Conservation (phyloP, 805 yeast species). For the Lachancea mirantina region DNA sequence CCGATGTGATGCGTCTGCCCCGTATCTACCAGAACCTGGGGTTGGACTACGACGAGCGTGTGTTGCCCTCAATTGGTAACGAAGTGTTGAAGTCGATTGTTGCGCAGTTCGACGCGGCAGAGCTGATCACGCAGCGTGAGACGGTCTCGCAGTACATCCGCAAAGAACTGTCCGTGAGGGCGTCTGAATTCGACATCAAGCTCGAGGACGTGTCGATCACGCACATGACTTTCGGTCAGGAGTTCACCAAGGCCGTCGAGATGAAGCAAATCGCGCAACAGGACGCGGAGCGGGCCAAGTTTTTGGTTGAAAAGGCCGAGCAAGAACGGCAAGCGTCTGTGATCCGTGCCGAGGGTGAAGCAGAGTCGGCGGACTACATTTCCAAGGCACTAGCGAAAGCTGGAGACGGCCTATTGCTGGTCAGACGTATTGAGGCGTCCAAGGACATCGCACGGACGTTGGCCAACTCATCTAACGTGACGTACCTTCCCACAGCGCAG, state of each 20-base stretch:
- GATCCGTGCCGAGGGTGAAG: conserved; percentile 98
- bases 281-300: conserved; percentile 96
- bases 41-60: conserved; percentile 90
- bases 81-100: conserved; percentile 85
- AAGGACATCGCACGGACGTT: conserved; percentile 89
- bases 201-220: conserved; percentile 97
- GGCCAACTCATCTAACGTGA: conserved; percentile 74
- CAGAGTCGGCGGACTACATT: conserved; percentile 94
- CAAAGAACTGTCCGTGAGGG: conserved; percentile 75
- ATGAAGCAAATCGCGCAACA: conserved; percentile 99
- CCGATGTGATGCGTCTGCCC: conserved; percentile 79
- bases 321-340: conserved; percentile 94
- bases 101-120: conserved; percentile 94
- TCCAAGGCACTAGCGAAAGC: conserved; percentile 88
- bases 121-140: conserved; percentile 94
- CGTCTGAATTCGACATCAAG: conserved; percentile 80
- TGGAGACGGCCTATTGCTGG: conserved; percentile 90
- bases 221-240: conserved; percentile 94
- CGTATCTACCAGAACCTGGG: conserved; percentile 86
- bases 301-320: conserved; percentile 89
- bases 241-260: conserved; percentile 97
- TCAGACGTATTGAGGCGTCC: conserved; percentile 93
- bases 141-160: conserved; percentile 84
- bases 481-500: conserved; percentile 68
- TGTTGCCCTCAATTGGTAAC: conserved; percentile 85